Evolutionary conservation across 2,329 filamentous ascomycete species (phyloP).

Genomic region (Penicillium sp.): DNA sequence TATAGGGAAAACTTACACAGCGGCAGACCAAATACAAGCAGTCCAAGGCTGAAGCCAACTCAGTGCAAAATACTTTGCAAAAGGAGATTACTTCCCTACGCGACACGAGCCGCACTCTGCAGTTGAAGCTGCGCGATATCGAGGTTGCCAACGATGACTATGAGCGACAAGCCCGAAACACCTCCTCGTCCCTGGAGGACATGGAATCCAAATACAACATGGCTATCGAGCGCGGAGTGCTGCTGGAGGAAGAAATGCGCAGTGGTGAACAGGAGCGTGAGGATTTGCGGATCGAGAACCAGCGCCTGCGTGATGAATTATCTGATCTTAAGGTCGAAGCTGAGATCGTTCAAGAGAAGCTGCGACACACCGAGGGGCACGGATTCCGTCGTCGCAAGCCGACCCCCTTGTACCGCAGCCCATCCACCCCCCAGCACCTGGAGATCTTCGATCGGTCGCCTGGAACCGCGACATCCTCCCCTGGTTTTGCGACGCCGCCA

Average conservation of each 20-base stretch:
- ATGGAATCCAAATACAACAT: conserved; percentile 96
- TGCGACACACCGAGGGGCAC: conserved; percentile 66
- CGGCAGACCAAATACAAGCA: conserved; percentile 89
- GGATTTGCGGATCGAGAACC: conserved; percentile 79
- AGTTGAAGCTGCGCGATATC: conserved; percentile 84
- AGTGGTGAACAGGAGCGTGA: conserved; percentile 90
- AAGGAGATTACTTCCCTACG: conserved; percentile 93
- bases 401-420: conserved; percentile 49
- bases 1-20: neutral
- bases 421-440: conserved; percentile 60
- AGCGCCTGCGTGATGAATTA: conserved; percentile 85
- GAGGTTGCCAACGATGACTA: conserved; percentile 99
- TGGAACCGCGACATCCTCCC: conserved; percentile 81
- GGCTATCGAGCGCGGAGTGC: conserved; percentile 83
- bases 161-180: conserved; percentile 92
- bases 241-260: conserved; percentile 94
- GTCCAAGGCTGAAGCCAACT: conserved; percentile 81
- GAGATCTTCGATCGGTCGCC: conserved; percentile 70
- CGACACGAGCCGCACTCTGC: conserved; percentile 76
- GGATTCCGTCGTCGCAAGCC: conserved; percentile 53
- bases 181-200: conserved; percentile 92
- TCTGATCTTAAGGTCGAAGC: conserved; percentile 92
- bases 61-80: conserved; percentile 80
- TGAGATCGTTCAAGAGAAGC: conserved; percentile 90
- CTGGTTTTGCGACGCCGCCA: conserved; percentile 84